A percentile compares a stretch with the other conserved stretches of the same genome.
Conservation (phyloP, 2,329 filamentous ascomycete species). For the Microdochium bolleyi region DNA sequence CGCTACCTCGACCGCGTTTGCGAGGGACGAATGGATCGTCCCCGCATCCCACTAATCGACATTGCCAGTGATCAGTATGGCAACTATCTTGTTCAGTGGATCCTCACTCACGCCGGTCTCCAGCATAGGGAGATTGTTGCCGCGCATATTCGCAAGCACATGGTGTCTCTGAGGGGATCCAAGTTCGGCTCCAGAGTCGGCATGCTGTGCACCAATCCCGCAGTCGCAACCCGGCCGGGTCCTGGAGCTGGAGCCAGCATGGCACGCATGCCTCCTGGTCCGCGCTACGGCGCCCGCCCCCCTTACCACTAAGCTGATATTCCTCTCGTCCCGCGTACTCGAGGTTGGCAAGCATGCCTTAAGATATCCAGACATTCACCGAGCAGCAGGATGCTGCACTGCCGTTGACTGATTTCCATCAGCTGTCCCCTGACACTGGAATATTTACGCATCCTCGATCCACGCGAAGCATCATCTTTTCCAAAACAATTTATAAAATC, state of each 20-base stretch:
- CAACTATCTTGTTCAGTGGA: slow-evolving; percentile 97
- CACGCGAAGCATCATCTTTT: slow-evolving; percentile 40
- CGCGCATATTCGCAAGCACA: slow-evolving; percentile 93
- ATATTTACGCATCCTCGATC: slow-evolving; percentile 36
- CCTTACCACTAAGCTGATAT: slow-evolving; percentile 44
- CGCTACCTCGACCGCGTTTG: slow-evolving; percentile 92
- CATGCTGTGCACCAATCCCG: slow-evolving; percentile 97
- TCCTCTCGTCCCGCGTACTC: slow-evolving; percentile 4
- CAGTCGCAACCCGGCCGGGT: slow-evolving; percentile 79
- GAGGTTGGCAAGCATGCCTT: not conserved
- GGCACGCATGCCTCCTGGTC: slow-evolving; percentile 47
- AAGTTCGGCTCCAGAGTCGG: slow-evolving; percentile 98
- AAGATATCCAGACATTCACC: not conserved
- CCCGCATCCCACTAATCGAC: slow-evolving; percentile 93
- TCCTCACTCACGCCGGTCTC: slow-evolving; percentile 77
- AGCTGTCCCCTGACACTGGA: slow-evolving; percentile 8
- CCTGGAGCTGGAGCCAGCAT: slow-evolving; percentile 67
- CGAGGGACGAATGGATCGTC: slow-evolving; percentile 81
- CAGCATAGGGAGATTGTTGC: slow-evolving; percentile 92
- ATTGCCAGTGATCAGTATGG: slow-evolving; percentile 98
- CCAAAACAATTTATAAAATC: slow-evolving; percentile 45
- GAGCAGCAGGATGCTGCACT: not conserved
- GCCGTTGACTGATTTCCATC: not conserved
- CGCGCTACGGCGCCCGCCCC: slow-evolving; percentile 46
- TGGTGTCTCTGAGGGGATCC: slow-evolving; percentile 96